Base-by-base conservation (phyloP, 495 filamentous ascomycete species). In the Xylaria scruposa region DNA sequence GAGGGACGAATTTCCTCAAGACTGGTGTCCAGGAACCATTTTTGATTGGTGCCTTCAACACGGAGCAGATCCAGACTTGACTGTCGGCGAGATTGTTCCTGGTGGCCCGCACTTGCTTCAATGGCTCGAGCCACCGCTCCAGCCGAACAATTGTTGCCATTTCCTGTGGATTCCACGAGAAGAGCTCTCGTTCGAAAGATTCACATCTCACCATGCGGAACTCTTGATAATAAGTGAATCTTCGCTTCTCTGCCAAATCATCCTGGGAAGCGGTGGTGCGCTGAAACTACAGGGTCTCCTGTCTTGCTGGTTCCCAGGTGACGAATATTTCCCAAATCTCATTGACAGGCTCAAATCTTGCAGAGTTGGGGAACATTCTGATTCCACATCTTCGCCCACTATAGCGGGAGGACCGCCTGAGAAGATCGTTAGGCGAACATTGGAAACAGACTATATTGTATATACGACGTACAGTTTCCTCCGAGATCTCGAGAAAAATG, bases 41-140 rank as follows among this genome's bases (percentile, higher is more conserved):
- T 46, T 63, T 0, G 60, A 44, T 17, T 63, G 60, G 60, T 63
- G 33, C 38, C 60, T 63, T 46, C 19, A n/a, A 26, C 38, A 63
- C 12, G 60, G 60, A 29, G 60, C 60, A 44, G 19, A 63, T 10
- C 13, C 60, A 24, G 60, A 63, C 60, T 26, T 63, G 60, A 15
- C 38, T 15, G 24, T 63, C 19, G 36, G 60, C 60, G 4, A 63
- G 13, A 9, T 63, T 15, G n/a, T 17, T 15, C n/a, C 60, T 17
- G 13, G 13, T 10, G 38, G 60, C 24, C 38, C 36, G 19, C 38
- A 17, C 26, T 63, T 21, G 4, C 15, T 63, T 8, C 38, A n/a
- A 24, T 63, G n/a, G 36, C 12, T 38, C 7, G 36, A 17, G 10
- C 3, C 33, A 5, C 33, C 4, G 7, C 33, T 6, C 33, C 4